A percentile compares a stretch with the other conserved stretches of the same genome.
phyloP scores from a whole-genome alignment of 1,284 basidiomycete species.

The Ustilago cynodontis region DNA sequence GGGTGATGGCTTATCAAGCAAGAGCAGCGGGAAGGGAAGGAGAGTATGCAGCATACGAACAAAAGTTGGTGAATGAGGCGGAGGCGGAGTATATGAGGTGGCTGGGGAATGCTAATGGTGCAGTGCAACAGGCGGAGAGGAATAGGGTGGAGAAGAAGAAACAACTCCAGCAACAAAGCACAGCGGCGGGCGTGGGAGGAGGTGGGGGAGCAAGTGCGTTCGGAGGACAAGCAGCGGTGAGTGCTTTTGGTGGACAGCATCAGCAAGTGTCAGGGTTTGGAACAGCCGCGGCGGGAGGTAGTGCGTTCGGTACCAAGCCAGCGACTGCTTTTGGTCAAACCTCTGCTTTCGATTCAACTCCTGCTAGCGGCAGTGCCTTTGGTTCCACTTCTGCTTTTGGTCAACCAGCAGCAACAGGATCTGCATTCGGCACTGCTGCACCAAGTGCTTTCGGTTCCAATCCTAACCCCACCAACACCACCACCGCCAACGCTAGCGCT shows the following conservation, averaged over 20 bases:
- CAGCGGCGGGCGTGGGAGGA: not conserved
- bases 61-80: conserved; percentile 34
- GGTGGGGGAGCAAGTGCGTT: conserved; percentile 25
- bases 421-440: conserved; percentile 21
- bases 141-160: conserved; percentile 41
- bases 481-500: not conserved
- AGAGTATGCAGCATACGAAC: conserved; percentile 44
- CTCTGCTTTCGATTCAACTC: conserved; percentile 22
- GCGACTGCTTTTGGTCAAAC: conserved; percentile 17
- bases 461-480: not conserved
- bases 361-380: conserved; percentile 14
- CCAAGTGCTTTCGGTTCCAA: conserved; percentile 17
- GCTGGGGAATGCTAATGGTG: conserved; percentile 12
- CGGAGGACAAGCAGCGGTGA: too few species aligned
- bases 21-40: conserved; percentile 34
- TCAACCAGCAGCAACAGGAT: not conserved
- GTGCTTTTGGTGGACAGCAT: conserved; percentile 21
- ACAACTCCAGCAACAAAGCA: conserved; percentile 22
- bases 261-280: conserved; percentile 2
- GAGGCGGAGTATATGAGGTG: conserved; percentile 27
- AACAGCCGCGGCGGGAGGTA: not conserved
- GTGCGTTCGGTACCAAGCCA: conserved; percentile 7
- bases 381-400: conserved; percentile 16
- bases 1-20: conserved; percentile 52
- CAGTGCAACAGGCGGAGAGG: conserved; percentile 32